Percentiles rank a stretch among this genome's conserved stretches.
These are phyloP conservation scores for Acacia crassicarpa DNA, from an alignment of 306 rosid genomes.

Conservation along the genomic window DNA sequence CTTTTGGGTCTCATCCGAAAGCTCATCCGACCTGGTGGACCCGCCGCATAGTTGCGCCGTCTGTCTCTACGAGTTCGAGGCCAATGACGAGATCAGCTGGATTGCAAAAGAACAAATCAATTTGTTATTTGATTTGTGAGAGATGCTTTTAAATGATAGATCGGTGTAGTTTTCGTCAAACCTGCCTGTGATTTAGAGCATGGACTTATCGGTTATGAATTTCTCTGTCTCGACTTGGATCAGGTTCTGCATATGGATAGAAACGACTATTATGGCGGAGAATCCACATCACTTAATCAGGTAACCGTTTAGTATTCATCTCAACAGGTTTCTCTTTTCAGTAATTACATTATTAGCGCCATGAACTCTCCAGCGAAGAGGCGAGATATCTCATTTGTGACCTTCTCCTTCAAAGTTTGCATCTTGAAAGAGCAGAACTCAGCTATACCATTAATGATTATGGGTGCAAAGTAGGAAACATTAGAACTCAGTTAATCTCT, in stretches of 20 bases:
- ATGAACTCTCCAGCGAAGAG: not conserved
- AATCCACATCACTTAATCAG: constrained; percentile 56
- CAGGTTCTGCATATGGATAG: constrained; percentile 66
- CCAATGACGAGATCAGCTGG: not conserved
- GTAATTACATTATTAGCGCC: not conserved
- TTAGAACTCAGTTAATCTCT: too few species aligned
- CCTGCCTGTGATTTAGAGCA: not conserved
- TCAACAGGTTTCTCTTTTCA: not conserved
- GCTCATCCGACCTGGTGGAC: too few species aligned
- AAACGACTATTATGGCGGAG: constrained; percentile 66
- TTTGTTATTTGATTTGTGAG: not conserved
- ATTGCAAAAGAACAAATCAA: not conserved
- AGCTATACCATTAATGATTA: too few species aligned
- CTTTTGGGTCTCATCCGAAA: too few species aligned
- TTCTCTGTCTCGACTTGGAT: not conserved
- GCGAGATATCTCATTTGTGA: too few species aligned
- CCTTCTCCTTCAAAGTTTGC: too few species aligned
- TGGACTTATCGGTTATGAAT: not conserved
- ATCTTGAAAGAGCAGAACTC: too few species aligned
- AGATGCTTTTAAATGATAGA: not conserved
- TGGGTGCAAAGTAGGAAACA: too few species aligned
- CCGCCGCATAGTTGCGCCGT: too few species aligned
- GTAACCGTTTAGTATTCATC: constrained; percentile 13
- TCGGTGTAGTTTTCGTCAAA: not conserved
- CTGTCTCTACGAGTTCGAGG: too few species aligned